Evolutionary conservation across 2,329 filamentous ascomycete genomes (phyloP).

Genomic region (Neofusicoccum ribis): DNA sequence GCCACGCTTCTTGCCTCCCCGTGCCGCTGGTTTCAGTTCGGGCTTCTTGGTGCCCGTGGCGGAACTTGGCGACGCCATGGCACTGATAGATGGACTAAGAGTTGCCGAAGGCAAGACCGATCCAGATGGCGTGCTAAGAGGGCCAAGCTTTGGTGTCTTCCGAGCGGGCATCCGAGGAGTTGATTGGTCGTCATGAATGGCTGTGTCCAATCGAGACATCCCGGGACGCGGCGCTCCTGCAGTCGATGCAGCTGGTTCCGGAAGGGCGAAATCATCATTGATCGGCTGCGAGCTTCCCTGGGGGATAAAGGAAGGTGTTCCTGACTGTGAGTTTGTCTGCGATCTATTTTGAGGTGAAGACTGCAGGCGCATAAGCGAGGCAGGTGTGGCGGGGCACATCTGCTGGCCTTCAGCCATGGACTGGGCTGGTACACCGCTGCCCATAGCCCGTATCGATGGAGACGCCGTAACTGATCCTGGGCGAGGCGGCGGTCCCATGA

Average conservation of each 20-base stretch:
- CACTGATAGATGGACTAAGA: conserved; percentile 55
- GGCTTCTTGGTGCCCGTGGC: conserved; percentile 11
- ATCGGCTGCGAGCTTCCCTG: conserved; percentile 30
- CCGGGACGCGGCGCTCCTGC: conserved; percentile 46
- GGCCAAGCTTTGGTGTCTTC: conserved; percentile 65
- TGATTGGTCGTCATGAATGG: conserved; percentile 47
- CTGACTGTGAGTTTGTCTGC: conserved; percentile 1
- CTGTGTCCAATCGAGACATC: conserved; percentile 54
- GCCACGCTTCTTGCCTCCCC: conserved; percentile 46
- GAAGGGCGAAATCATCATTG: conserved; percentile 67
- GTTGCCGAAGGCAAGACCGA: conserved; percentile 29
- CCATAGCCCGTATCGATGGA: conserved; percentile 61
- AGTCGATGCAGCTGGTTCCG: conserved; percentile 65
- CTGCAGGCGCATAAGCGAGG: conserved; percentile 72
- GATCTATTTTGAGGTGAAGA: conserved; percentile 30
- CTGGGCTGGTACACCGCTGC: conserved; percentile 36
- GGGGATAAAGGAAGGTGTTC: conserved; percentile 27
- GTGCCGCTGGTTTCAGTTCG: conserved; percentile 20
- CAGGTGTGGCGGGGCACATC: conserved; percentile 66
- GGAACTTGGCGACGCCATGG: conserved; percentile 51
- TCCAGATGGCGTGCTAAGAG: conserved; percentile 52
- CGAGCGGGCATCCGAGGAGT: conserved; percentile 64
- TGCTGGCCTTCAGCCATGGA: conserved; percentile 1
- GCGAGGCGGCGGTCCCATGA: conserved; percentile 62
- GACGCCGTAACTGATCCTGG: conserved; percentile 66